Percentiles rank a stretch among this genome's conserved stretches.
Conservation (phyloP, 805 yeast species). For the Lachancea fermentati region DNA sequence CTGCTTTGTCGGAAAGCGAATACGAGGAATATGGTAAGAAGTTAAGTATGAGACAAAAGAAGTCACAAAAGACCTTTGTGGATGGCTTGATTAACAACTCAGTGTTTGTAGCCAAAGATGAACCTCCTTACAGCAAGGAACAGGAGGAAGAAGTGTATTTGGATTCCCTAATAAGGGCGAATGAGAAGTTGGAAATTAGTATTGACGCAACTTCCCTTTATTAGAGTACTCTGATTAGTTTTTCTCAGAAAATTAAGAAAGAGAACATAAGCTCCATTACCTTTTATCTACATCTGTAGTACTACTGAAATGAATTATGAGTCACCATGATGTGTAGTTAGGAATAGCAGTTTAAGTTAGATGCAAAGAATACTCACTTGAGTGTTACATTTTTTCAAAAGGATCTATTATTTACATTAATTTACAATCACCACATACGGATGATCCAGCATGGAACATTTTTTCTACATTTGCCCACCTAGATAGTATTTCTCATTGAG, state of each 20-base stretch:
- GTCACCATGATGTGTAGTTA: too few species aligned
- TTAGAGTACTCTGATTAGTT: background rate
- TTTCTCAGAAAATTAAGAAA: too few species aligned
- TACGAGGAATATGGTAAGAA: constrained; percentile 62
- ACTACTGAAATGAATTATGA: too few species aligned
- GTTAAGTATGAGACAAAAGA: constrained; percentile 71
- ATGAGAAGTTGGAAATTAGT: constrained; percentile 7
- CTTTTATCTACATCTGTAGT: too few species aligned
- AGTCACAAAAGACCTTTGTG: constrained; percentile 84
- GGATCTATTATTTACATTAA: too few species aligned
- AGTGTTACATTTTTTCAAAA: too few species aligned
- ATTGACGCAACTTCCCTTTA: background rate
- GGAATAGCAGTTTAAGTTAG: too few species aligned
- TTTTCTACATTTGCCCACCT: too few species aligned
- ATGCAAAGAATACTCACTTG: too few species aligned
- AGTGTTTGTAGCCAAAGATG: constrained; percentile 78
- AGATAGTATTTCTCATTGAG: too few species aligned
- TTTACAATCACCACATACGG: background rate
- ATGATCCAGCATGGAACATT: background rate
- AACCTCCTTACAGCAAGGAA: constrained; percentile 77
- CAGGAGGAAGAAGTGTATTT: constrained; percentile 80
- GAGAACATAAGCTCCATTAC: too few species aligned
- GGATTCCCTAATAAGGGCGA: constrained; percentile 81
- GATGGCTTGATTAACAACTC: constrained; percentile 79
- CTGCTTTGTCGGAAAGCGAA: constrained; percentile 59